Evolutionary conservation across 352 stramenopile species (phyloP), one percentile per base, ranked within the genome.

Genomic region (Elongisporangium prolatum): DNA sequence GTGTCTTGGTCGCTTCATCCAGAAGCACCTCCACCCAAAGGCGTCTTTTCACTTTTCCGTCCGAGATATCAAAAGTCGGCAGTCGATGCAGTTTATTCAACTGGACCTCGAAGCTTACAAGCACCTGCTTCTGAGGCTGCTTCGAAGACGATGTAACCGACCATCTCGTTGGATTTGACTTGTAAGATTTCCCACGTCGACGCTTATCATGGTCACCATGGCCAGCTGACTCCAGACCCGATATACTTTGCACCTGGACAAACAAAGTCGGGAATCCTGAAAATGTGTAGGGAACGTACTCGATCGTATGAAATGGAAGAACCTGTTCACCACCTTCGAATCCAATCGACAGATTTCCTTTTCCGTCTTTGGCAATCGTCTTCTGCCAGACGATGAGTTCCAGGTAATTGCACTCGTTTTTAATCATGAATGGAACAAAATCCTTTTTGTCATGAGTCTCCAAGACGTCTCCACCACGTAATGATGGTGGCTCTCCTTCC

Each of bases 341-440:
- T 0, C 71, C 64, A 34, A 81, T 65, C 4, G 57, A 64, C 5
- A 79, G 25, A 25, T 75, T 79, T 17, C 72, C 74, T 17, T 69
- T 78, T 18, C 69, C 74, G 50, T 89, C 77, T 34, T 71, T 79
- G 21, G 77, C 67, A 22, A 86, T 52, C 14, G 76, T 89, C 57
- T 91, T 89, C 52, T 94, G 85, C 85, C 85, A 94, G 24, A 94
- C 75, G 37, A 93, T 63, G 4, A 93, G 64, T 38, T 86, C 79
- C 21, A 91, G 71, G 17, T 82, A 81, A 40, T 74, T 90, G 56
- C 85, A 94, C 57, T 92, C 85, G 55, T 94, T 94, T 56, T 91
- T 89, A 48, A 94, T 77, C 50, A 81, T 87, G 61, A 75, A 93
- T 13, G 80, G 81, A 9, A 93, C 80, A 48, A 92, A 92, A 11